Evolutionary conservation across 441 rosid species (phyloP).

Genomic region (Jatropha multifida): DNA sequence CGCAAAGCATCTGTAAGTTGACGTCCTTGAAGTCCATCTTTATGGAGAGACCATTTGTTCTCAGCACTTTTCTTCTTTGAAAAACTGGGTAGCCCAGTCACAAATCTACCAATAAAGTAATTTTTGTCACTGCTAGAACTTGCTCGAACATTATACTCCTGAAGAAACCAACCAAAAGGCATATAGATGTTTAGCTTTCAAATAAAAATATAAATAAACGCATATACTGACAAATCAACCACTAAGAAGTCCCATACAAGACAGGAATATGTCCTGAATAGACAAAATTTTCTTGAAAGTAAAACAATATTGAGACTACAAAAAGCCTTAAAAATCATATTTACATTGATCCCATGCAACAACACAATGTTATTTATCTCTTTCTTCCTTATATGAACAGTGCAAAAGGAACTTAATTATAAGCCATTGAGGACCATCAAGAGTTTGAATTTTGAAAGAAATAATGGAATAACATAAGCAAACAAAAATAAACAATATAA

Average conservation of each 20-base stretch:
- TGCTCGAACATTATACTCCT: constrained; percentile 93
- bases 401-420: too few relatives aligned
- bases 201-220: background rate
- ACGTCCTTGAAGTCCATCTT: constrained; percentile 91
- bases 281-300: background rate
- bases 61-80: constrained; percentile 79
- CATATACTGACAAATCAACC: background rate
- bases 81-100: constrained; percentile 78
- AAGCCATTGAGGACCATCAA: too few relatives aligned
- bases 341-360: too few relatives aligned
- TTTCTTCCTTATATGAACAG: too few relatives aligned
- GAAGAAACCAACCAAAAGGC: constrained; percentile 1
- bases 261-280: background rate
- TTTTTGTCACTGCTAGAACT: constrained; percentile 63
- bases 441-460: too few relatives aligned
- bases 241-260: background rate
- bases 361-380: too few relatives aligned
- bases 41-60: constrained; percentile 82
- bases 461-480: too few relatives aligned
- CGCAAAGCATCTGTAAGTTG: constrained; percentile 73
- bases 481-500: too few relatives aligned
- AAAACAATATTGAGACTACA: too few relatives aligned
- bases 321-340: too few relatives aligned
- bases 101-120: constrained; percentile 90
- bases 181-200: constrained; percentile 11